Base-by-base conservation (phyloP, 306 rosid species). In the Elaeagnus macrophylla region DNA sequence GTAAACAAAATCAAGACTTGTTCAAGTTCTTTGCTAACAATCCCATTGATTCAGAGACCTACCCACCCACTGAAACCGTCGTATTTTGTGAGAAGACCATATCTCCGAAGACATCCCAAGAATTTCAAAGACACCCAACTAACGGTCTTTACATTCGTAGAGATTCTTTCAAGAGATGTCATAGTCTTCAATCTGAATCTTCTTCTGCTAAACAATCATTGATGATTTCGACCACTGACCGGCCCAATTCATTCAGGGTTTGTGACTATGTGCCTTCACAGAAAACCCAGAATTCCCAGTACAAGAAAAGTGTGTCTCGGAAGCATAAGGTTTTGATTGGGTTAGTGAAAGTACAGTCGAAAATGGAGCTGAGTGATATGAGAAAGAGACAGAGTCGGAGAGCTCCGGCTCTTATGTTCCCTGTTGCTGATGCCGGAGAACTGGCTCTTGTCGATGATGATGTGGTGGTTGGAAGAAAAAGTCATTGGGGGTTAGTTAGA, bases 291-390 rank as follows among this genome's bases (percentile, higher is more conserved):
- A 61, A 20, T 7, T 43, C 7, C 65, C 70, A 51, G 14, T 62
- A 42, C 43, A 13, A 13, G 5, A 60, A 12, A 38, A 25, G 56
- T 37, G 35, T 44, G 3, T 61, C 65, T 0, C 46, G 50, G 56
- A 70, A 41, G 72, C 77, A 57, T 15, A 59, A 44, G 69, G 69
- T 69, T 17, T 37, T 78, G 59, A 67, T 78, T 13, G 83, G 83
- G 2, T 15, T 74, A 35, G 49, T 61, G 39, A 74, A 42, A 60
- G 42, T 66, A 48, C 78, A 59, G 55, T 61, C 79, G 55, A 57
- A 37, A 37, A 74, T 74, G 68, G 84, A 78, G 39, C 52, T 78
- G 38, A 59, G 54, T 5, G 84, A 78, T 47, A 67, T 78, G n/a
- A 61, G 74, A 56, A 74, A 60, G 48, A 38, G 84, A 19, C 75